Evolutionary conservation across 2,329 filamentous ascomycete species (phyloP).

Genomic region (Cyphellophora attinorum): DNA sequence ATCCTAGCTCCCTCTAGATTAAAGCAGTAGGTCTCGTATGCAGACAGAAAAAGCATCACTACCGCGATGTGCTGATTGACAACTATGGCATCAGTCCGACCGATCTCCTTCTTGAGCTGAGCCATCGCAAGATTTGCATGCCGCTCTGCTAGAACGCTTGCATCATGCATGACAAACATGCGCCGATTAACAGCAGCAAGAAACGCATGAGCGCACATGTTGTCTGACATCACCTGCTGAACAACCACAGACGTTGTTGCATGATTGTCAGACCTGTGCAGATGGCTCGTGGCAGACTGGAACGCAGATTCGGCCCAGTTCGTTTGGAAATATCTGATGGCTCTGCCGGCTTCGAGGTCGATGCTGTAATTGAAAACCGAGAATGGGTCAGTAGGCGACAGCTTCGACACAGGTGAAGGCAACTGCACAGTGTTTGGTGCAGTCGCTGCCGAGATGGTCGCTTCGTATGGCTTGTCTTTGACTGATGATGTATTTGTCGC

Average conservation of each 20-base stretch:
- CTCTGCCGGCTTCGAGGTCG: background rate
- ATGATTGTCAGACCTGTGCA: no score
- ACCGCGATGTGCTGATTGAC: background rate
- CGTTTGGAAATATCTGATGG: background rate
- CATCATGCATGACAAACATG: background rate
- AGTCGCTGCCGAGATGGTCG: background rate
- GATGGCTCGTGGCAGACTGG: background rate
- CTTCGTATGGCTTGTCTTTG: background rate
- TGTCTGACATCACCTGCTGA: background rate
- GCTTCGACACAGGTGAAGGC: conserved; percentile 1
- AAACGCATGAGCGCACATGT: background rate
- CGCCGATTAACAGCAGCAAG: background rate
- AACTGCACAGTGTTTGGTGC: no score
- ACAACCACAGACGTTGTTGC: background rate
- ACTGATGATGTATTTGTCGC: no score
- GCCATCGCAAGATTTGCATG: background rate
- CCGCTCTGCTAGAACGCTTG: background rate
- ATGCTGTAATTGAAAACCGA: background rate
- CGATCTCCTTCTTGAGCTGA: background rate
- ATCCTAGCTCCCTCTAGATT: background rate
- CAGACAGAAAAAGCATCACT: conserved; percentile 2
- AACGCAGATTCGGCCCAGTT: background rate
- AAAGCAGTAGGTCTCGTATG: conserved; percentile 2
- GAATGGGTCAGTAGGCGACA: background rate
- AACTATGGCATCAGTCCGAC: no score